These are phyloP conservation scores for Croton setiger DNA, from an alignment of 441 rosid species.

Conservation along the genomic window DNA sequence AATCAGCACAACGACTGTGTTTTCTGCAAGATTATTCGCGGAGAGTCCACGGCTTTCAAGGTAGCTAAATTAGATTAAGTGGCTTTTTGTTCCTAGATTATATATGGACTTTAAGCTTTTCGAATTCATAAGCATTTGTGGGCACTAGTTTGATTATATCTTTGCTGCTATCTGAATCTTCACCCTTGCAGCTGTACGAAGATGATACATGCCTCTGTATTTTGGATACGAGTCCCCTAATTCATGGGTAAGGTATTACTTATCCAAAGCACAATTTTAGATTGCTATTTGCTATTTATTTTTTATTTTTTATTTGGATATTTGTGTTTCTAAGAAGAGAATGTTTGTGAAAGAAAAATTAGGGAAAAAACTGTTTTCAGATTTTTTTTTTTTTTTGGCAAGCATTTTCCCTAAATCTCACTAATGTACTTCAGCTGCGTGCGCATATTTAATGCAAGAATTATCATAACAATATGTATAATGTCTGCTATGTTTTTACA, in stretches of 20 bases:
- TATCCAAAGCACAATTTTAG: not conserved
- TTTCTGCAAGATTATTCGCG: conserved; percentile 73
- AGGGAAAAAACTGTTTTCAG: not conserved
- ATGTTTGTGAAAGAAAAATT: too few relatives aligned
- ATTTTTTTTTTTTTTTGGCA: not conserved
- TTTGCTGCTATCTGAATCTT: not conserved
- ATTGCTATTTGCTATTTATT: not conserved
- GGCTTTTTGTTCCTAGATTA: too few relatives aligned
- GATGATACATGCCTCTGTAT: conserved; percentile 81
- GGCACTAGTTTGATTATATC: not conserved
- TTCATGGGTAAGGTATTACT: conserved; percentile 75
- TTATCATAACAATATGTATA: not conserved
- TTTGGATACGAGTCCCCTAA: conserved; percentile 70
- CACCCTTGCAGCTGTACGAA: conserved; percentile 62
- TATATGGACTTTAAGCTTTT: not conserved
- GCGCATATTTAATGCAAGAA: not conserved
- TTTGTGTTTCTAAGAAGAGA: too few relatives aligned
- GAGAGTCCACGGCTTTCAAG: conserved; percentile 72
- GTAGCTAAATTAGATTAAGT: conserved; percentile 20
- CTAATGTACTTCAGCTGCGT: not conserved
- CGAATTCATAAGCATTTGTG: too few relatives aligned
- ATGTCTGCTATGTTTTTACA: not conserved
- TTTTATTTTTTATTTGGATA: not conserved
- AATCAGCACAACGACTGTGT: conserved; percentile 48
- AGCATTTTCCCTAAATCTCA: not conserved